Conservation (phyloP, 805 yeast genomes). For the Yarrowia bubula region DNA sequence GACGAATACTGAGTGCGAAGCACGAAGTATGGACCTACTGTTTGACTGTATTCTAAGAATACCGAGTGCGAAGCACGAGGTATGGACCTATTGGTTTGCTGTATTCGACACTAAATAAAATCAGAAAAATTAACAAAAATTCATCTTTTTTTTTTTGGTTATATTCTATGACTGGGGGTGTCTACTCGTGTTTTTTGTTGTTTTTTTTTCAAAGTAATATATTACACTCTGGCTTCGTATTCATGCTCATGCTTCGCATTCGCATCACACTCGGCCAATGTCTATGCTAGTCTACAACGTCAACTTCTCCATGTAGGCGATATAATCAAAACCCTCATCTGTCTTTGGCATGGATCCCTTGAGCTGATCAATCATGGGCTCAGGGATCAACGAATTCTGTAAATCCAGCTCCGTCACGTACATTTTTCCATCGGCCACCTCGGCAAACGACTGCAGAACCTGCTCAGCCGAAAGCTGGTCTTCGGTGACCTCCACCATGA, state of each 20-base stretch:
- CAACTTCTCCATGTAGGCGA: constrained; percentile 34
- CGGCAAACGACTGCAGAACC: constrained; percentile 43
- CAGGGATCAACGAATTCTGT: constrained; percentile 40
- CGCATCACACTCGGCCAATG: neutral
- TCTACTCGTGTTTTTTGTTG: too few relatives aligned
- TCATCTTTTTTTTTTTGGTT: too few relatives aligned
- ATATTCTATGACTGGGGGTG: too few relatives aligned
- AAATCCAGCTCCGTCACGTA: constrained; percentile 44
- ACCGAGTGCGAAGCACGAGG: too few relatives aligned
- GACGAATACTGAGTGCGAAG: neutral
- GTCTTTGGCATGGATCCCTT: constrained; percentile 37
- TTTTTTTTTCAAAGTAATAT: too few relatives aligned
- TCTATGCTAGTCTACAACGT: neutral
- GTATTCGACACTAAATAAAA: too few relatives aligned
- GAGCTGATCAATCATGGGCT: constrained; percentile 37
- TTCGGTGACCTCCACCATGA: constrained; percentile 44
- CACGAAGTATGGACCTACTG: too few relatives aligned
- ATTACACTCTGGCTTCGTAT: neutral
- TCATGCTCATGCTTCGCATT: neutral
- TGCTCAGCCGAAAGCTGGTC: constrained; percentile 43
- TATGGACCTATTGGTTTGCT: too few relatives aligned
- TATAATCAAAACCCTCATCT: constrained; percentile 37
- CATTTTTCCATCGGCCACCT: constrained; percentile 44
- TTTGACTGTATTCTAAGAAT: too few relatives aligned
- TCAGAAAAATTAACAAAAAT: too few relatives aligned